Evolutionary conservation across 805 yeast genomes (phyloP), one percentile per base, ranked within the genome.

Genomic region (Kurtzmaniella cleridarum): DNA sequence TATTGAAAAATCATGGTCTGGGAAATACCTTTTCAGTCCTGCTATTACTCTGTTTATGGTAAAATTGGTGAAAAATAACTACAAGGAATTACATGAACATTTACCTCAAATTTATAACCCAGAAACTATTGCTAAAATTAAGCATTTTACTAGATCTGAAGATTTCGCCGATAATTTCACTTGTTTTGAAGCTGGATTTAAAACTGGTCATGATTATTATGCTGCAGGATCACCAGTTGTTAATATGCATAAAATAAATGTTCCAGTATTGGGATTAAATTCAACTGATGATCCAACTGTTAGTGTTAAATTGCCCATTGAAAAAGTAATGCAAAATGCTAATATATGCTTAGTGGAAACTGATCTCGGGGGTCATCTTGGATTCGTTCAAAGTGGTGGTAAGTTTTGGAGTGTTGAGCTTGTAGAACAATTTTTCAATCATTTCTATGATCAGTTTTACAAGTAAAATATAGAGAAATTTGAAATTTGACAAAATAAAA

Each of bases 211-310:
- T 37, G 86, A 81, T 42, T 86, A 86, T 60, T 87, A 86, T 57
- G 60, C 78, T 32, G 61, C 60, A 31, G 87, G 77, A 0, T 75
- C 88, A 3, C 77, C 90, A 2, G 63, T 69, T 11, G 66, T 69
- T 41, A 62, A 81, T 30, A 52, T 83, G 10, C 57, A 60, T 18
- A 58, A 68, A 12, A 69, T 84, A 35, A 63, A 78, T 32, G 78
- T 81, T 1, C 95, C 95, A 3, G 60, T 78, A 2, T 53, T 87
- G 27, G 69, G 78, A 20, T 51, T 86, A n/a, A 76, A 77, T 52
- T 67, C 95, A 1, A 46, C 67, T 18, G 95, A 86, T 55, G 95
- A 85, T 53, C 95, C 95, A 5, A 73, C 86, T 27, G 79, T 79
- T 11, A 78, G 84, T 11, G 63, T 65, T 2, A 55, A 66, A 16